Conservation (phyloP, 2,329 filamentous ascomycete species). For the Metarhizium rileyi region DNA sequence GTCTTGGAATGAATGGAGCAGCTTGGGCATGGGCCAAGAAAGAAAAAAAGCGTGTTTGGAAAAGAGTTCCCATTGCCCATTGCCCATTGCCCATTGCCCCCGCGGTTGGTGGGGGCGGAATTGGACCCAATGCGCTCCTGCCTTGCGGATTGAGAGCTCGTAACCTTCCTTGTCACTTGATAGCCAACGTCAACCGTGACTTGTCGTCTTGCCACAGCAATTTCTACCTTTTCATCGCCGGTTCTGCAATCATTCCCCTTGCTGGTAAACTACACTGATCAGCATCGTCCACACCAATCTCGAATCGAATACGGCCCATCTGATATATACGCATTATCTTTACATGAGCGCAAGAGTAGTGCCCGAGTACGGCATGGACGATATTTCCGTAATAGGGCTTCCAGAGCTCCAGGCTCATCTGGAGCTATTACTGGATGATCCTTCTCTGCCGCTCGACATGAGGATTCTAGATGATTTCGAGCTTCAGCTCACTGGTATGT, state of each 20-base stretch:
- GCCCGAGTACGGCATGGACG: slow-evolving; percentile 28
- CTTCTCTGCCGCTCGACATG: slow-evolving; percentile 30
- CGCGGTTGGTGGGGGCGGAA: slow-evolving; percentile 5
- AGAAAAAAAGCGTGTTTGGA: background rate
- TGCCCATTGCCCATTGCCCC: too few relatives aligned
- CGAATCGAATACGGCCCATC: background rate
- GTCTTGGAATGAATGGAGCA: too few relatives aligned
- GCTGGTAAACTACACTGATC: background rate
- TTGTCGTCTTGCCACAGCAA: too few relatives aligned
- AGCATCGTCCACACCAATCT: background rate
- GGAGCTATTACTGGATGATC: slow-evolving; percentile 35
- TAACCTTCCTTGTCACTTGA: too few relatives aligned
- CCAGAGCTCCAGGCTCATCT: slow-evolving; percentile 46
- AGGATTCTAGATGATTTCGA: slow-evolving; percentile 50
- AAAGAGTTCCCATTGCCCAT: too few relatives aligned
- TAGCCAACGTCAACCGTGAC: background rate
- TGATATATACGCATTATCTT: background rate
- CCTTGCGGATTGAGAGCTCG: too few relatives aligned
- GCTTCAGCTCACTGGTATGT: slow-evolving; percentile 45
- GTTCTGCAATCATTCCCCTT: background rate
- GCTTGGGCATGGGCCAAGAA: background rate
- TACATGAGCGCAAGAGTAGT: slow-evolving; percentile 23
- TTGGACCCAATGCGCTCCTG: background rate
- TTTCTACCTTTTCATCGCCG: background rate
- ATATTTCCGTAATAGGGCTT: slow-evolving; percentile 39